phyloP scores from a whole-genome alignment of 2,329 filamentous ascomycete species.

The Cordyceps militaris region DNA sequence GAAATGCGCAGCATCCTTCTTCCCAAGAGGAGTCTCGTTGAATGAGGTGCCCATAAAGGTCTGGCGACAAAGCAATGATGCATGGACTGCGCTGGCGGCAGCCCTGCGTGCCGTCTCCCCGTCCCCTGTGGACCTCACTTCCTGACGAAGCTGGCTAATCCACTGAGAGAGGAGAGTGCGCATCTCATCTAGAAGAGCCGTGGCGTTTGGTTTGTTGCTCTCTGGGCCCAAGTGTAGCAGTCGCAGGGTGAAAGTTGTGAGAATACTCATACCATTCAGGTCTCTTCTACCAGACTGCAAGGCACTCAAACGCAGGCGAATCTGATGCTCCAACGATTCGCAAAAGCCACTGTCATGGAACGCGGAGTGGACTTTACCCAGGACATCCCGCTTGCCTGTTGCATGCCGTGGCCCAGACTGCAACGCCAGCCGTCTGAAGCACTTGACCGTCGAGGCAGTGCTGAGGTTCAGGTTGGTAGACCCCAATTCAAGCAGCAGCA shows the following conservation, averaged over 20 bases:
- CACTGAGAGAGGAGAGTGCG: constrained; percentile 38
- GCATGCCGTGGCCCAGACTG: constrained; percentile 51
- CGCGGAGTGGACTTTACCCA: not conserved
- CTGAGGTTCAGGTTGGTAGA: constrained; percentile 54
- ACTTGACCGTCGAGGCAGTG: constrained; percentile 38
- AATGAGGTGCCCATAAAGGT: constrained; percentile 22
- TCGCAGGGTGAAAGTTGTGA: constrained; percentile 45
- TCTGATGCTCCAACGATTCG: constrained; percentile 35
- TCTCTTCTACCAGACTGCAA: constrained; percentile 55
- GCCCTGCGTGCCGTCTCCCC: constrained; percentile 27
- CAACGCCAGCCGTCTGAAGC: constrained; percentile 45
- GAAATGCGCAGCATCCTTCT: constrained; percentile 15
- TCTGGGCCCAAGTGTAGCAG: constrained; percentile 18
- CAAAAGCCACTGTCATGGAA: not conserved
- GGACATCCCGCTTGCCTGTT: constrained; percentile 33
- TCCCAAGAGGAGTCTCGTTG: not conserved
- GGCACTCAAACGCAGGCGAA: constrained; percentile 34
- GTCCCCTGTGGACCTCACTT: constrained; percentile 34
- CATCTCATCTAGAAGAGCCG: not conserved
- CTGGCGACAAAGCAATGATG: constrained; percentile 47
- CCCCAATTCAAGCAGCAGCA: constrained; percentile 42
- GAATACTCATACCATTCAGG: constrained; percentile 46
- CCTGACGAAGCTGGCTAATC: constrained; percentile 39
- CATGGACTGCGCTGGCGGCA: constrained; percentile 40
- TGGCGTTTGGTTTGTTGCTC: not conserved